These are phyloP conservation scores for Alternaria atra DNA, from an alignment of 2,329 filamentous ascomycete species.

Conservation along the genomic window DNA sequence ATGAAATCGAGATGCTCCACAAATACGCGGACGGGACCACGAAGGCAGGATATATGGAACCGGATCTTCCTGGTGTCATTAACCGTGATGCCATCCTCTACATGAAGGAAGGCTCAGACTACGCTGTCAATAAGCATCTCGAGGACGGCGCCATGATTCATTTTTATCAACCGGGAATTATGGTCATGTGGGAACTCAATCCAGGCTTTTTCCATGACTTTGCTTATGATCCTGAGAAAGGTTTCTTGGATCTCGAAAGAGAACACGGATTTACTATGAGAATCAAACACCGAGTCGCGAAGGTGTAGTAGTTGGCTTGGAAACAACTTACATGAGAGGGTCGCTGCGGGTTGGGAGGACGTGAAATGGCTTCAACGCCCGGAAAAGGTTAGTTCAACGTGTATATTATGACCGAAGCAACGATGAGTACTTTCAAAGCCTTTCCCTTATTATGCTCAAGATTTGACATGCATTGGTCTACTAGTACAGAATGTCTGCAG, in stretches of 20 bases:
- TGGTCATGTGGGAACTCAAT: neutral
- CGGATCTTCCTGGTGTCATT: neutral
- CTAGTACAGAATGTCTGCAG: conserved; percentile 31
- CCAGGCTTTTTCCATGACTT: neutral
- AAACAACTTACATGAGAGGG: no score
- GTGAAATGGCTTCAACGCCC: neutral
- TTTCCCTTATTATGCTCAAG: neutral
- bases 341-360: neutral
- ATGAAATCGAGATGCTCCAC: neutral
- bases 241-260: neutral
- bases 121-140: neutral
- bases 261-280: neutral
- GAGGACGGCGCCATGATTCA: neutral
- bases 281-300: neutral
- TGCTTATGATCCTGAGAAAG: neutral
- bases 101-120: neutral
- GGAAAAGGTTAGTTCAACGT: neutral
- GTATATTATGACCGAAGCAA: neutral
- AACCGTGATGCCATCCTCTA: neutral
- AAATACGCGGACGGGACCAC: neutral
- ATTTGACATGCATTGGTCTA: neutral
- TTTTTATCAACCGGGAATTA: neutral
- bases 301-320: no score
- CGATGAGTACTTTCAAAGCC: neutral
- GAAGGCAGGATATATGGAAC: no score